Evolutionary conservation across 129 eudicot genomes (phyloP).

Genomic region (Saussurea involucrata): DNA sequence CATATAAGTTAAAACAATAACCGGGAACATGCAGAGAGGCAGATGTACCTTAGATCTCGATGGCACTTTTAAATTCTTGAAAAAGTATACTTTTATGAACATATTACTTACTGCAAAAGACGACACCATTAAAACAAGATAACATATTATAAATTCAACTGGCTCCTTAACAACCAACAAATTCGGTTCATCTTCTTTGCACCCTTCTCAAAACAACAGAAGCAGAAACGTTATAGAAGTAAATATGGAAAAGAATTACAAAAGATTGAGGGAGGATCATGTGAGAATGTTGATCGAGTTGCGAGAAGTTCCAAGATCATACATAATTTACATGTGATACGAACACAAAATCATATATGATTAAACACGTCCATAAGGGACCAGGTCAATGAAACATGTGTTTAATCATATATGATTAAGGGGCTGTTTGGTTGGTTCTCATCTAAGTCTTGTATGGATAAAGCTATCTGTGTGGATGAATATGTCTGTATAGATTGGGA

Average conservation of each 20-base stretch:
- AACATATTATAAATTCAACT: neutral
- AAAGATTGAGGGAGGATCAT: neutral
- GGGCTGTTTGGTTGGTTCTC: no score
- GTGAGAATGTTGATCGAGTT: neutral
- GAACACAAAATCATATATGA: neutral
- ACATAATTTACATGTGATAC: neutral
- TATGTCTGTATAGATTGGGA: no score
- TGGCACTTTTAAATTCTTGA: neutral
- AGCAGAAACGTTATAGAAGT: neutral
- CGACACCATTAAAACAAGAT: neutral
- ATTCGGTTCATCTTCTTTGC: neutral
- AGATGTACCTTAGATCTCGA: slow-evolving; percentile 16
- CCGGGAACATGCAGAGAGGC: neutral
- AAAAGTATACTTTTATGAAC: neutral
- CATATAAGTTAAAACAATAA: neutral
- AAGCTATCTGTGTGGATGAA: no score
- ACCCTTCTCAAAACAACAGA: neutral
- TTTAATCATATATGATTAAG: no score
- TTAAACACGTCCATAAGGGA: neutral
- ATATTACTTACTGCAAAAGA: slow-evolving; percentile 7
- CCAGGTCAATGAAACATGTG: no score
- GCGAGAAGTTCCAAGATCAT: neutral
- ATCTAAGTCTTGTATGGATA: no score
- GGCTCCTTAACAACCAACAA: neutral
- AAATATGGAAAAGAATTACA: neutral